Evolutionary conservation across 148 eudicot species (phyloP).

Genomic region (Rhododendron griersonianum): DNA sequence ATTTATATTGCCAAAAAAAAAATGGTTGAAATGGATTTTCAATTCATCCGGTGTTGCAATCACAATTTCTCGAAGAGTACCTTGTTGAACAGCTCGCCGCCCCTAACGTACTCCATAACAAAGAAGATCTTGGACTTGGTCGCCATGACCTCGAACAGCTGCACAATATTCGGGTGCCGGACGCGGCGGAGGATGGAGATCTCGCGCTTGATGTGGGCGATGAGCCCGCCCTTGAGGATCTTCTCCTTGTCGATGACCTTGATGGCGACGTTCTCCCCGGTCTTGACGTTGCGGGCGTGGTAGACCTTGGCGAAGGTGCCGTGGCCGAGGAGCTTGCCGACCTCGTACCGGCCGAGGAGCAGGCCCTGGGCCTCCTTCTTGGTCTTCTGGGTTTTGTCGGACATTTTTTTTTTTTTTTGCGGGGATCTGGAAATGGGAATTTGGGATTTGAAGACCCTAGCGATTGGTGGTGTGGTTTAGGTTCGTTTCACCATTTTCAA

Average conservation of each 20-base stretch:
- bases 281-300: conserved; percentile 36
- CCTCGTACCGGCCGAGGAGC: conserved; percentile 47
- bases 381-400: background rate
- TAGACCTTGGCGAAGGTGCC: conserved; percentile 64
- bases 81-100: conserved; percentile 60
- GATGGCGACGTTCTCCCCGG: conserved; percentile 42
- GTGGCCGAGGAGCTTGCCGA: conserved; percentile 48
- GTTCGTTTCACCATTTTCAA: background rate
- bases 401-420: background rate
- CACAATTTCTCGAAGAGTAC: background rate
- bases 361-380: conserved; percentile 24
- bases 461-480: background rate
- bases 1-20: too few species aligned
- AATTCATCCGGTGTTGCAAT: too few species aligned
- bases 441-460: background rate
- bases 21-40: too few species aligned
- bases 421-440: background rate
- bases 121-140: conserved; percentile 56
- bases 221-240: conserved; percentile 50
- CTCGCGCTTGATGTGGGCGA: conserved; percentile 57
- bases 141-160: conserved; percentile 60
- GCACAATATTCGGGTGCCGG: conserved; percentile 60
- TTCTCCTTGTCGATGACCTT: conserved; percentile 61
- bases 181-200: conserved; percentile 52
- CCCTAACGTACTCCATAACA: conserved; percentile 59